phyloP scores from a whole-genome alignment of 83 land plant species.

The Picea abies region DNA sequence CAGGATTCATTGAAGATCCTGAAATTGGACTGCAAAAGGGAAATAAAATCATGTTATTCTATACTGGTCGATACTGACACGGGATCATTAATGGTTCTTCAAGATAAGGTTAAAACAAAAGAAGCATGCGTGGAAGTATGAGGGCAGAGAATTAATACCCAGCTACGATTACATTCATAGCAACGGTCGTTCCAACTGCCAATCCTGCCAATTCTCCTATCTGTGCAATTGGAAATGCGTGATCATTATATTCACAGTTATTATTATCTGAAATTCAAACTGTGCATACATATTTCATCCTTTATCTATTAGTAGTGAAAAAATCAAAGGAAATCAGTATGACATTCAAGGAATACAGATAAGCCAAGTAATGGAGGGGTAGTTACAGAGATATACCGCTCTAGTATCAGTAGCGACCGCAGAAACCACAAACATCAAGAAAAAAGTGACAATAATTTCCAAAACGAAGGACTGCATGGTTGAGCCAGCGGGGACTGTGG shows the following conservation, averaged over 20 bases:
- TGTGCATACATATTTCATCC: too few relatives aligned
- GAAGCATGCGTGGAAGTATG: background rate
- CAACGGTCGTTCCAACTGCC: conserved; percentile 58
- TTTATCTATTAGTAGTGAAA: too few relatives aligned
- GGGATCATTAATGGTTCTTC: too few relatives aligned
- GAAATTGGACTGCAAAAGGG: conserved; percentile 51
- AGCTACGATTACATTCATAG: conserved; percentile 54
- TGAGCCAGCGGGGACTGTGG: too few relatives aligned
- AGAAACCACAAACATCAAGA: too few relatives aligned
- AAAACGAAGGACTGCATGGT: too few relatives aligned
- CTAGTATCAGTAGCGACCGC: too few relatives aligned
- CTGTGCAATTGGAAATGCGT: conserved; percentile 17
- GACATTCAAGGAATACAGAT: background rate
- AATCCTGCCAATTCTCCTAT: conserved; percentile 71
- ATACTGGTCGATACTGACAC: background rate
- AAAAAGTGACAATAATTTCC: too few relatives aligned
- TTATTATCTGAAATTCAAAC: too few relatives aligned
- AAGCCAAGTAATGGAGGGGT: background rate
- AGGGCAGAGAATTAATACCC: conserved; percentile 46
- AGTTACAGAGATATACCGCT: background rate
- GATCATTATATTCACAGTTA: too few relatives aligned
- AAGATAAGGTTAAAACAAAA: background rate
- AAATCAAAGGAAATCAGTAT: background rate
- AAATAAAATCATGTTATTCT: background rate
- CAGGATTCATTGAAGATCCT: conserved; percentile 82